Base-by-base conservation (phyloP, 2,329 filamentous ascomycete species). In the Ophiostoma triangulosporum region DNA sequence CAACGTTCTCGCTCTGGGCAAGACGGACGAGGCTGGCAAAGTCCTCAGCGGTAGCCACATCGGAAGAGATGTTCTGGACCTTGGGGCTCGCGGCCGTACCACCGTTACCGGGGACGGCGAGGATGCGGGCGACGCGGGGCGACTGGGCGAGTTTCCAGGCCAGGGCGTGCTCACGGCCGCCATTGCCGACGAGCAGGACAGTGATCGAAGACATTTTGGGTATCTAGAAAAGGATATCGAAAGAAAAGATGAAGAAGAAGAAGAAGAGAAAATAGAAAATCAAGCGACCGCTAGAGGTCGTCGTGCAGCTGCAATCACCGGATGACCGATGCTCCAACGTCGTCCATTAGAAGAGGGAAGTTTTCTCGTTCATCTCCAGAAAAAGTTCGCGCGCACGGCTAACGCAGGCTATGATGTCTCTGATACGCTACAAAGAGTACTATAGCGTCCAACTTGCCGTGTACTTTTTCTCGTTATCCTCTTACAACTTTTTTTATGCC, bases 61-160 rank as follows among this genome's bases (percentile, higher is more conserved):
- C 68, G 17, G 70, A 71, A 62, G 88, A 72, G 15, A 60, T 38
- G 66, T 97, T 97, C 60, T 75, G 74, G 53, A 83, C 81, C 68
- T 90, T 91, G 62, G 79, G 69, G 56, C 80, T 81, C 49, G 66
- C 71, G 52, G 80, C 83, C 27, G 89, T 95, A 56, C 93, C 93
- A 60, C 91, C 91, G 69, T 97, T 97, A 57, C 91, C 91, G 14
- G 81, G 81, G 45, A 81, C 78, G 43, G 72, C 78, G 61, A 77
- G 73, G 65, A 97, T 91, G 61, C 81, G 77, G 62, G 88, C 81
- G 57, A 95, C 87, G 46, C 77, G 76, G 40, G 83, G 74, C 15
- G 89, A 95, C 67, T 95, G 85, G 64, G 83, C 81, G 58, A 97
- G 75, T 71, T 94, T 96, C 90, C 90, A 97, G 40, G 90, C 89